A percentile compares a stretch with the other conserved stretches of the same genome.
phyloP scores from a whole-genome alignment of 768 basidiomycete species.

The Pleurotus cornucopiae region DNA sequence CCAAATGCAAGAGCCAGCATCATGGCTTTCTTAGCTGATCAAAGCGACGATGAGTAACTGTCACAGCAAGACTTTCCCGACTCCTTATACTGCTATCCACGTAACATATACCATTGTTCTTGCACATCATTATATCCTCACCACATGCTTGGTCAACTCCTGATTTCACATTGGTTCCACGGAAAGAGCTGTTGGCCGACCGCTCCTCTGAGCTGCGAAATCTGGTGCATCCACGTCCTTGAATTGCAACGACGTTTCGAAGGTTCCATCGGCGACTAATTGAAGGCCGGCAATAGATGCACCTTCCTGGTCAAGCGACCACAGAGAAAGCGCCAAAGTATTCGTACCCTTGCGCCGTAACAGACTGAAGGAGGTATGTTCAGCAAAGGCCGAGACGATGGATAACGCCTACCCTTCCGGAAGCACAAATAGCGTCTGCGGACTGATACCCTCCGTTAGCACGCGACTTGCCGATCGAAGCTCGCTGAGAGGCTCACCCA shows the following conservation, averaged over 20 bases:
- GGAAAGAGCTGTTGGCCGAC: conserved; percentile 24
- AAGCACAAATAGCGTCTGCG: conserved; percentile 47
- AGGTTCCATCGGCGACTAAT: conserved; percentile 41
- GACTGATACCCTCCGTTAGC: conserved; percentile 17
- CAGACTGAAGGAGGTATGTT: conserved; percentile 23
- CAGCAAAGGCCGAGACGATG: no score
- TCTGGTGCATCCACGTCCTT: conserved; percentile 33
- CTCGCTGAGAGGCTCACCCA: conserved; percentile 25
- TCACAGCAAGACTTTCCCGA: not conserved
- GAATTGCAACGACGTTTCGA: conserved; percentile 34
- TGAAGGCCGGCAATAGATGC: conserved; percentile 37
- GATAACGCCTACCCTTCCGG: conserved; percentile 36
- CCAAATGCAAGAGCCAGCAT: conserved; percentile 54
- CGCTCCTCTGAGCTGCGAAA: conserved; percentile 29
- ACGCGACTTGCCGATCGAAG: no score
- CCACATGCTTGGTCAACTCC: no score
- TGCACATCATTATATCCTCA: no score
- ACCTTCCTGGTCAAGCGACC: conserved; percentile 41
- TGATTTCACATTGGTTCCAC: conserved; percentile 27
- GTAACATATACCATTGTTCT: no score
- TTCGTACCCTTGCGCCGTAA: conserved; percentile 37
- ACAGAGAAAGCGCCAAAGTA: conserved; percentile 43
- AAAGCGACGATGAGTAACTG: conserved; percentile 58
- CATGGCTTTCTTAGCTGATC: conserved; percentile 66
- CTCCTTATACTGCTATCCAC: no score